Evolutionary conservation across 768 basidiomycete genomes (phyloP).

Genomic region (Pisolithus marmoratus): DNA sequence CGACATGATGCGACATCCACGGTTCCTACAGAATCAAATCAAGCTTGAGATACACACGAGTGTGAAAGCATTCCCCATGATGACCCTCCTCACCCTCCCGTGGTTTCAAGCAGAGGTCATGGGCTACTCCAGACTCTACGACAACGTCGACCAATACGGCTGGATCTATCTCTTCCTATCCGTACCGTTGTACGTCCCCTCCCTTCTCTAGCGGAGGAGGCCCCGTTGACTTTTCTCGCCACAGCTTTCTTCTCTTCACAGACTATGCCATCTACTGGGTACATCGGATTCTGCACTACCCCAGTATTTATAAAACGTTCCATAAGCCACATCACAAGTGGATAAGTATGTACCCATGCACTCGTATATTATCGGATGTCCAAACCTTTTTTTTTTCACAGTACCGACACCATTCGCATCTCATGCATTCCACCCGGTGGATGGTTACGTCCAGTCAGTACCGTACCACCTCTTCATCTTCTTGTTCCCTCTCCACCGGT

Average conservation of each 20-base stretch:
- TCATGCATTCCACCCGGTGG: constrained; percentile 95
- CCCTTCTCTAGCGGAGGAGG: neutral
- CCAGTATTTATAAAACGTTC: constrained; percentile 78
- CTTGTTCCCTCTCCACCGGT: constrained; percentile 86
- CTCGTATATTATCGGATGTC: neutral
- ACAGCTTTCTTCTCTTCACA: constrained; percentile 77
- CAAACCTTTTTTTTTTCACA: constrained; percentile 25
- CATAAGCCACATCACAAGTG: constrained; percentile 99
- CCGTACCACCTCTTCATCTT: constrained; percentile 93
- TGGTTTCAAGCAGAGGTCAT: constrained; percentile 93
- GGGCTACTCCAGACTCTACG: constrained; percentile 78
- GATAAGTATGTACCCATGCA: constrained; percentile 61
- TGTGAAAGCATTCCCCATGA: constrained; percentile 72
- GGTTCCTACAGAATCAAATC: constrained; percentile 87
- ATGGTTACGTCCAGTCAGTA: constrained; percentile 90
- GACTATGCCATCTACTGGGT: constrained; percentile 96
- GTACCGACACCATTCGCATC: constrained; percentile 98
- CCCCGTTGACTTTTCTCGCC: neutral
- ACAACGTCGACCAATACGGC: constrained; percentile 74
- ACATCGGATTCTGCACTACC: constrained; percentile 86
- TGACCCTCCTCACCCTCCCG: constrained; percentile 82
- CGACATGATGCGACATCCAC: constrained; percentile 91
- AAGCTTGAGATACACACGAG: constrained; percentile 71
- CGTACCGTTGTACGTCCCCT: constrained; percentile 52
- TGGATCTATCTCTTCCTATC: constrained; percentile 67